Conservation (phyloP, 2,329 filamentous ascomycete genomes). For the Aspergillus transmontanensis region DNA sequence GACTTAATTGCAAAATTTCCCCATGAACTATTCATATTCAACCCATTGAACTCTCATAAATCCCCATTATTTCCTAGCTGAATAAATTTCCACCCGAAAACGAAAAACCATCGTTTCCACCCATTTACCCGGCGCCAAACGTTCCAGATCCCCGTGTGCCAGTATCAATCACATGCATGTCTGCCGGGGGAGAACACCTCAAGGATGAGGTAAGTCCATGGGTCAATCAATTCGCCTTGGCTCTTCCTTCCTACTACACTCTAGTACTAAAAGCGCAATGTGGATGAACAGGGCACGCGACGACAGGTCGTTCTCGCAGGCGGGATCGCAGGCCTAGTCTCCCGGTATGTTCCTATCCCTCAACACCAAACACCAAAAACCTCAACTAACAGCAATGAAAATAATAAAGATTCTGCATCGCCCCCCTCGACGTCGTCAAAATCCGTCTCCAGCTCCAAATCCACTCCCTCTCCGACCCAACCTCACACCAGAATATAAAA, state of each 20-base stretch:
- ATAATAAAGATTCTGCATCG: constrained; percentile 75
- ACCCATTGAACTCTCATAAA: not conserved
- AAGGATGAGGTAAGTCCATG: constrained; percentile 64
- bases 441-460: constrained; percentile 94
- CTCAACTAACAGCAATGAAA: not conserved
- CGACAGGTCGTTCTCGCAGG: constrained; percentile 67
- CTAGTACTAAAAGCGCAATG: not conserved
- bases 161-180: constrained; percentile 59
- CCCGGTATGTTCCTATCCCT: constrained; percentile 60
- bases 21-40: not conserved
- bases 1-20: not conserved
- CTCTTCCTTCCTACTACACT: not conserved
- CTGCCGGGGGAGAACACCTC: constrained; percentile 62
- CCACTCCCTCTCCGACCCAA: constrained; percentile 77
- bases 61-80: not conserved
- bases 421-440: constrained; percentile 95
- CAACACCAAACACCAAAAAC: not conserved
- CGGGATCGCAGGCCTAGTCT: constrained; percentile 79
- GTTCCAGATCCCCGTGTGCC: not conserved
- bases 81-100: not conserved
- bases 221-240: not conserved
- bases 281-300: constrained; percentile 60
- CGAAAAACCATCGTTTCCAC: not conserved
- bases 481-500: constrained; percentile 54
- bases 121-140: constrained; percentile 1